Base-by-base conservation (phyloP, 202 grass and related monocot species). In the Musa balbisiana region DNA sequence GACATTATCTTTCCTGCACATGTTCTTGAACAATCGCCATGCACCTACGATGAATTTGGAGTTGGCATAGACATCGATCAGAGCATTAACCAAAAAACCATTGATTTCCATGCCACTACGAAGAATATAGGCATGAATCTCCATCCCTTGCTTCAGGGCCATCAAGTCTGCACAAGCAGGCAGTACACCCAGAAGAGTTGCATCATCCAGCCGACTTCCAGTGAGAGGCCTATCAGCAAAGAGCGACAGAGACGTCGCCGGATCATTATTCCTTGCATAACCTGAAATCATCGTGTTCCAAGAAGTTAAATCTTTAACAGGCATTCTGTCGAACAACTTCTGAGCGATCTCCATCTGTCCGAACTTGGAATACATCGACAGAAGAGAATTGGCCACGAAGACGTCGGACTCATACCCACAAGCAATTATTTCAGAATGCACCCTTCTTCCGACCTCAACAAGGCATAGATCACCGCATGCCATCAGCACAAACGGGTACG, bases 401-500 rank as follows among this genome's bases (percentile, higher is more conserved):
- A 64, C 13, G 58, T 80, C 56, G 29, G 43, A 8, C 50, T 72
- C 56, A 20, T 73, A 80, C 21, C 78, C 78, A 27, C 49, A 63
- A 52, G 33, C 10, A 73, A 62, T 51, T 26, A 80, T 19, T 50
- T 64, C 49, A 53, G 69, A 51, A 73, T 80, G 78, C 16, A 73
- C 29, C 56, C 21, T 64, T 72, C 49, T 26, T 27, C 78, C 78
- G 33, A 80, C 20, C 24, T 80, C 56, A 73, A 53, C 20, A 9
- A 64, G 69, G 43, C 49, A 60, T 2, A 33, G 55, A 73, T 73
- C 78, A 21, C 68, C 78, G n/a, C 78, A 80, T 10, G 78, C 78
- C 78, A 80, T 80, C 55, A 80, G 68, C 63, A 80, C 78, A 58
- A 53, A 80, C 49, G 78, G 78, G 58, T 73, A 80, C 1, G 78